Conservation (phyloP, 768 basidiomycete species). For the Lyophyllum shimeji region DNA sequence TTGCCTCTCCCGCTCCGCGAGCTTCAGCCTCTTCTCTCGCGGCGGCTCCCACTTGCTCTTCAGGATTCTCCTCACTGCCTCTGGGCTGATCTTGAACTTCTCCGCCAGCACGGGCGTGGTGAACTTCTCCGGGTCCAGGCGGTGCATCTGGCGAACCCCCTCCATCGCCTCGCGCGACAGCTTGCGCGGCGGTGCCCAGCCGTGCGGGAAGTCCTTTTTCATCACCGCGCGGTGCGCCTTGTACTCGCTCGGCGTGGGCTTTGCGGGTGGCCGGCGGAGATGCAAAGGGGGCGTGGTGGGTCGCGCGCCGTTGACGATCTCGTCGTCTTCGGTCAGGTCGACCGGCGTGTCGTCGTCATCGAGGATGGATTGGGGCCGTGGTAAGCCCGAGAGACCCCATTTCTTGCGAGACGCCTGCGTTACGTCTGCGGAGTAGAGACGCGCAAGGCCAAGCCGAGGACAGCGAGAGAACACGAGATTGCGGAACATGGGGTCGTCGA, state of each 20-base stretch:
- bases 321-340: constrained; percentile 54
- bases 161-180: constrained; percentile 85
- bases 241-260: constrained; percentile 49
- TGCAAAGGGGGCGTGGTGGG: constrained; percentile 36
- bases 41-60: constrained; percentile 72
- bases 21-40: constrained; percentile 46
- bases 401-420: constrained; percentile 23
- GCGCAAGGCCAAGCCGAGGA: constrained; percentile 15
- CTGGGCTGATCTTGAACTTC: constrained; percentile 76
- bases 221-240: constrained; percentile 50
- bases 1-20: constrained; percentile 52
- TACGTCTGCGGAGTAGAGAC: constrained; percentile 22
- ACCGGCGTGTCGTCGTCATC: constrained; percentile 44
- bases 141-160: constrained; percentile 66
- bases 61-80: constrained; percentile 78
- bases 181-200: constrained; percentile 81
- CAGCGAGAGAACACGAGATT: constrained; percentile 13
- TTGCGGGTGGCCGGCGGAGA: constrained; percentile 35
- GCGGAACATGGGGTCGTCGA: constrained; percentile 23
- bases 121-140: constrained; percentile 61
- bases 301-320: constrained; percentile 42
- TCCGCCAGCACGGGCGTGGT: constrained; percentile 69
- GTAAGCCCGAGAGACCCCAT: constrained; percentile 40
- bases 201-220: constrained; percentile 55
- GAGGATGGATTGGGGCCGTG: constrained; percentile 43